Base-by-base conservation (phyloP, 202 grass and related monocot genomes). In the Schoenoplectus tabernaemontani region DNA sequence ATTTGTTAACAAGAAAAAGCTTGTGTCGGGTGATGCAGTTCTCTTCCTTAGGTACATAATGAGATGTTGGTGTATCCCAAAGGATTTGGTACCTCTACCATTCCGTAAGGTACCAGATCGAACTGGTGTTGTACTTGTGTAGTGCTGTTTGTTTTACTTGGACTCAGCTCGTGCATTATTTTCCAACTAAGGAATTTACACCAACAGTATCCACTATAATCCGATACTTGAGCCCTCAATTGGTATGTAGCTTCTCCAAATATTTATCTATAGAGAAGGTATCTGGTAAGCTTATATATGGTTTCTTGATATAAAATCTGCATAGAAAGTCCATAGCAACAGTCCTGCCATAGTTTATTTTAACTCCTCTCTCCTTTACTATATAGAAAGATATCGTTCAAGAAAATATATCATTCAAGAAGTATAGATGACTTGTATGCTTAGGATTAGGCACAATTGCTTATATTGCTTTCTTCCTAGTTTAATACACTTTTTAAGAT, bases 1-100 rank as follows among this genome's bases (percentile, higher is more conserved):
- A 13, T 98, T 98, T 86, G 85, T 98, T 56, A 90, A 92, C 62
- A 98, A 84, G 83, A 98, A 94, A 76, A 98, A 94, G 84, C 91
- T 98, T 16, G 87, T 87, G 33, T 92, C 86, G 50, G 95, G 95
- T 50, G 95, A 98, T 63, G 95, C 95, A 0, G 91, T 98, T 8
- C 80, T 98, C 6, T 98, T 98, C 86, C 87, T 98, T 85, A 76
- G 84, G 95, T 92, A 92, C 51, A 81, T 64, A 82, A 50, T 26
- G 58, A 20, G 0, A 42, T 34, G 0, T 47, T 72, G 16, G 3
- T 75, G 24, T 53, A 53, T 1, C 46, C 2, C 46, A 34, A 50
- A 50, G 42, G 13, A n/a, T 74, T 53, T 53, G 12, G 69, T 34
- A 74, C 17, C 6, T 53, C 26, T 75, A 75, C 46, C 0, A 13